Conservation (phyloP, 225 moss, liverwort and hornwort genomes). For the Sphagnum contortum region DNA sequence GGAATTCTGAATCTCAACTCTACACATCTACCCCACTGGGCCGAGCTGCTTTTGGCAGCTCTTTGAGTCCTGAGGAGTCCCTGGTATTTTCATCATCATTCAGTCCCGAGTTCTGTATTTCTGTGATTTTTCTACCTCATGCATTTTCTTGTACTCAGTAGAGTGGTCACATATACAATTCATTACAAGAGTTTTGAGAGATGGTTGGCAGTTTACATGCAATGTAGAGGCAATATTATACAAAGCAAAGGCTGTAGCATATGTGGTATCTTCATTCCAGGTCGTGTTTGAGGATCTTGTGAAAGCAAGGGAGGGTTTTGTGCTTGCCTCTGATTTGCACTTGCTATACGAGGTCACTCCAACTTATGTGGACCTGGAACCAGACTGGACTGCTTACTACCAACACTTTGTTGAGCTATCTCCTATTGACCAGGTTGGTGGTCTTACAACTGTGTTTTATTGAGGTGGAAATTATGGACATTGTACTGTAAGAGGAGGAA, state of each 20-base stretch:
- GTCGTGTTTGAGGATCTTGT: slow-evolving; percentile 93
- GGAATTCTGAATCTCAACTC: slow-evolving; percentile 53
- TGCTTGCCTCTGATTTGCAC: slow-evolving; percentile 94
- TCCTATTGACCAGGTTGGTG: slow-evolving; percentile 76
- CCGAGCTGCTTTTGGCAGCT: slow-evolving; percentile 96
- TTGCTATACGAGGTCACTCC: slow-evolving; percentile 96
- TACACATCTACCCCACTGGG: slow-evolving; percentile 83
- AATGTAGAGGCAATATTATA: too few species aligned
- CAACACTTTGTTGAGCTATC: slow-evolving; percentile 89
- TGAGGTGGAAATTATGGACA: too few species aligned
- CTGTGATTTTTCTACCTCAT: too few species aligned
- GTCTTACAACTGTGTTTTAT: neutral
- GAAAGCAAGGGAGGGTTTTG: slow-evolving; percentile 91
- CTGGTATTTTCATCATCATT: slow-evolving; percentile 32
- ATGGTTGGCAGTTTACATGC: too few species aligned
- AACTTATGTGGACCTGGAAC: slow-evolving; percentile 86
- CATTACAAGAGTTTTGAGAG: too few species aligned
- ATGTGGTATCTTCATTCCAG: slow-evolving; percentile 17
- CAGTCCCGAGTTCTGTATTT: too few species aligned
- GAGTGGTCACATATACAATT: too few species aligned
- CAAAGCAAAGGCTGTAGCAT: too few species aligned
- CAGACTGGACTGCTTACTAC: slow-evolving; percentile 86
- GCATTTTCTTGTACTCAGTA: too few species aligned
- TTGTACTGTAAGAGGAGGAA: too few species aligned
- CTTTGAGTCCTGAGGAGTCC: slow-evolving; percentile 92